Conservation (phyloP, 345 rosid species). For the Limnanthes douglasii region DNA sequence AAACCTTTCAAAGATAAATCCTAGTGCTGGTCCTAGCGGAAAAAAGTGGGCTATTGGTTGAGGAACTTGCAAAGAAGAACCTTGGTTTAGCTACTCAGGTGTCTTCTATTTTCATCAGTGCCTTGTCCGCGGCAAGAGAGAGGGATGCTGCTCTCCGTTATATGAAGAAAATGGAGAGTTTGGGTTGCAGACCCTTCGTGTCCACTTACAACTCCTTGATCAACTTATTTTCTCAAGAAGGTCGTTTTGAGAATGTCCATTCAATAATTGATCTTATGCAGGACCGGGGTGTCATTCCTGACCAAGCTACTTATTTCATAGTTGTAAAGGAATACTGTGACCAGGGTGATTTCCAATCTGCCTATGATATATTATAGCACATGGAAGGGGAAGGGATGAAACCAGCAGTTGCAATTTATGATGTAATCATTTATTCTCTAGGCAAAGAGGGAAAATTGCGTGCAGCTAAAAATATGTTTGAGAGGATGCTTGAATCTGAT, state of each 20-base stretch:
- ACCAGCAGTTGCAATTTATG: constrained; percentile 50
- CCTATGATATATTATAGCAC: constrained; percentile 21
- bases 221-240: constrained; percentile 29
- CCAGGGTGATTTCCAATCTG: constrained; percentile 23
- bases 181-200: constrained; percentile 31
- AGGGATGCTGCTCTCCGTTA: constrained; percentile 18
- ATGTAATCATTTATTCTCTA: constrained; percentile 33
- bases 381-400: constrained; percentile 39
- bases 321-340: constrained; percentile 35
- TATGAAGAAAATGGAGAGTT: constrained; percentile 20
- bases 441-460: constrained; percentile 22
- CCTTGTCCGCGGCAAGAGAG: constrained; percentile 32
- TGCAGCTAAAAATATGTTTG: constrained; percentile 45
- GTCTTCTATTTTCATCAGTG: constrained; percentile 32
- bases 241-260: constrained; percentile 20
- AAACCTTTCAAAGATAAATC: constrained; percentile 9
- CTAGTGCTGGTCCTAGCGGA: constrained; percentile 10
- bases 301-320: constrained; percentile 36
- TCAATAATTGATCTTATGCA: constrained; percentile 25
- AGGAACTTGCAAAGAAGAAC: constrained; percentile 23
- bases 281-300: constrained; percentile 29
- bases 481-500: constrained; percentile 44
- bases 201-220: constrained; percentile 45
- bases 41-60: constrained; percentile 32
- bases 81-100: constrained; percentile 26